phyloP scores from a whole-genome alignment of 139 green algal genomes.

The Chlamydomonas asymmetrica region DNA sequence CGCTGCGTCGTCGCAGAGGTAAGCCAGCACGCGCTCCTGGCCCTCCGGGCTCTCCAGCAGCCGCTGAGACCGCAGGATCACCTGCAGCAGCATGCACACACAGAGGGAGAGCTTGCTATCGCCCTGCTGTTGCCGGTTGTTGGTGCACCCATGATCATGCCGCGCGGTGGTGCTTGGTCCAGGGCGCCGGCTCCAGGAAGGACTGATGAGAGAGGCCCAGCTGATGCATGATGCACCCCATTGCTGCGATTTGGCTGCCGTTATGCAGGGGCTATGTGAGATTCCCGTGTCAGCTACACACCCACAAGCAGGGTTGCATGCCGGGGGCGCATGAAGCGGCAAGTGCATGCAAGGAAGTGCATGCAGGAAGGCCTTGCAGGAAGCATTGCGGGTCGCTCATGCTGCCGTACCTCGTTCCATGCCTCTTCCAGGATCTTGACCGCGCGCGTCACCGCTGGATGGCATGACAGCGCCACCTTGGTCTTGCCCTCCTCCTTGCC shows the following conservation, averaged over 20 bases:
- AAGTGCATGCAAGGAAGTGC: no score
- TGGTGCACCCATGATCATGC: no score
- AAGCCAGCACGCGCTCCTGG: slow-evolving; percentile 36
- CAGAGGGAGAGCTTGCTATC: background rate
- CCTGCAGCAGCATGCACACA: slow-evolving; percentile 50
- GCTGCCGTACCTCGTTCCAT: slow-evolving; percentile 62
- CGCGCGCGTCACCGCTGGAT: slow-evolving; percentile 68
- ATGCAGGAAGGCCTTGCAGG: no score
- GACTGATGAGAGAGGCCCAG: no score
- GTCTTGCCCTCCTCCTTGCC: slow-evolving; percentile 46
- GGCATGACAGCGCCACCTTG: slow-evolving; percentile 34
- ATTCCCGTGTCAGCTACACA: slow-evolving; percentile 10
- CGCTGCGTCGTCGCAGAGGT: slow-evolving; percentile 41
- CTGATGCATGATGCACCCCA: no score
- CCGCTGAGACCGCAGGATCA: slow-evolving; percentile 68
- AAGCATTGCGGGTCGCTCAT: no score
- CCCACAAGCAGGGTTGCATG: background rate
- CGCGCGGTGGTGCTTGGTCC: no score
- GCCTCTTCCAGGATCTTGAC: slow-evolving; percentile 42
- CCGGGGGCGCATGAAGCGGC: no score
- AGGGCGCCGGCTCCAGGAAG: no score
- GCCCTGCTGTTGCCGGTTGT: background rate
- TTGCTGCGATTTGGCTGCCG: no score
- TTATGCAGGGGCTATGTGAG: no score
- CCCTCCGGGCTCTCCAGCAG: slow-evolving; percentile 76